Evolutionary conservation across 345 rosid species (phyloP).

Genomic region (Lepidium sativum): DNA sequence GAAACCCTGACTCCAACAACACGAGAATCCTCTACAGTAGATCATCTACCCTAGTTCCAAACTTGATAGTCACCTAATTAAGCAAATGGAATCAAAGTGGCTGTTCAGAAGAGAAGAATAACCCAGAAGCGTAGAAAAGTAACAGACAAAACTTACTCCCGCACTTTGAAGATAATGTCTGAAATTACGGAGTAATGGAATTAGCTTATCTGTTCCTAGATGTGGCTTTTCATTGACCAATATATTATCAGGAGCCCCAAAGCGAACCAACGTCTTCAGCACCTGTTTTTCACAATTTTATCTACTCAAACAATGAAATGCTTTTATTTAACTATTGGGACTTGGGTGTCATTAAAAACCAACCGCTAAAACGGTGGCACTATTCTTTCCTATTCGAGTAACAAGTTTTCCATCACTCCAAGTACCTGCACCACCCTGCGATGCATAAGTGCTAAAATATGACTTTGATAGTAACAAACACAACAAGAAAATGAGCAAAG

Average conservation of each 20-base stretch:
- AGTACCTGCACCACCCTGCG: constrained; percentile 99
- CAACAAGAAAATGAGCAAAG: not conserved
- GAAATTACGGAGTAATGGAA: constrained; percentile 79
- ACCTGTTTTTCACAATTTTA: constrained; percentile 34
- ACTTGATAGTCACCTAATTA: constrained; percentile 64
- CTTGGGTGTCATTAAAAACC: constrained; percentile 27
- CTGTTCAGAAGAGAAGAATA: not conserved
- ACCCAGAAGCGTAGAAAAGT: not conserved
- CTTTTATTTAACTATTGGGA: not conserved
- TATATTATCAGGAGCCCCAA: constrained; percentile 82
- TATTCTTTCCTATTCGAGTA: constrained; percentile 93
- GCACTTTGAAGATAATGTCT: constrained; percentile 63
- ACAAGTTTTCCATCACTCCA: constrained; percentile 99
- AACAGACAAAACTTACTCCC: constrained; percentile 49
- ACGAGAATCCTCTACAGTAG: constrained; percentile 51
- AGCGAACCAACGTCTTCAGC: constrained; percentile 81
- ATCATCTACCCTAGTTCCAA: constrained; percentile 85
- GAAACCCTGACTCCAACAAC: constrained; percentile 71
- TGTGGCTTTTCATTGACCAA: constrained; percentile 92
- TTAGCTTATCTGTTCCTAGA: constrained; percentile 82
- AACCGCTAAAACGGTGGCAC: constrained; percentile 76
- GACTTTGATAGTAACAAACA: constrained; percentile 2
- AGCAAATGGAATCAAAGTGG: not conserved
- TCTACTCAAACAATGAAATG: not conserved
- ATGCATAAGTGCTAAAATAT: constrained; percentile 58